These are phyloP conservation scores for Roridomyces roridus DNA, from an alignment of 768 basidiomycete species.

Conservation along the genomic window DNA sequence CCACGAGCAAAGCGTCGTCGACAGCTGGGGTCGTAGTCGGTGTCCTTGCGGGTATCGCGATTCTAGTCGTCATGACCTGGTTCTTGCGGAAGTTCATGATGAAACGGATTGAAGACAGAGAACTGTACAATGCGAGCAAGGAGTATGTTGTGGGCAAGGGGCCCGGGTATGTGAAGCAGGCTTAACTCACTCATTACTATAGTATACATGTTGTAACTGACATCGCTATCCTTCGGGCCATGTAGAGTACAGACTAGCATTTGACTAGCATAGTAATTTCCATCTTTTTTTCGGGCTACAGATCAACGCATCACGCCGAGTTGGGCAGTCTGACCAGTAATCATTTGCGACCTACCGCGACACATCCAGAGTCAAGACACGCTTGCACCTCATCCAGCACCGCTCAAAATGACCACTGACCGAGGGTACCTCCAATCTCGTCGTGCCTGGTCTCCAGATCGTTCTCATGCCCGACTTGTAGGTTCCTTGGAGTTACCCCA, in stretches of 20 bases:
- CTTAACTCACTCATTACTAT: neutral
- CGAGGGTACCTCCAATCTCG: constrained; percentile 37
- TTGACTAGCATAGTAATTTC: too few relatives aligned
- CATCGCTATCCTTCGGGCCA: constrained; percentile 5
- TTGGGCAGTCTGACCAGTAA: too few relatives aligned
- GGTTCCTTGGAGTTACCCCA: constrained; percentile 83
- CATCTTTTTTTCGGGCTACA: too few relatives aligned
- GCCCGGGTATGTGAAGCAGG: constrained; percentile 26
- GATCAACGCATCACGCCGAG: too few relatives aligned
- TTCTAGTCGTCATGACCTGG: constrained; percentile 47
- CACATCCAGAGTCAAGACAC: constrained; percentile 2
- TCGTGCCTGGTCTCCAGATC: neutral
- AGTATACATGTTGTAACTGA: neutral
- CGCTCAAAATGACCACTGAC: constrained; percentile 46
- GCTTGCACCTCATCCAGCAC: neutral
- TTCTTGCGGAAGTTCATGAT: constrained; percentile 57
- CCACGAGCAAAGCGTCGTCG: constrained; percentile 39
- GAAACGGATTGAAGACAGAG: constrained; percentile 32
- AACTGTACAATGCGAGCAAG: constrained; percentile 30
- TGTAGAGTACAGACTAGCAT: neutral
- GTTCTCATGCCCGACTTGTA: constrained; percentile 33
- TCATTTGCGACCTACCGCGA: neutral
- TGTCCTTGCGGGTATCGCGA: constrained; percentile 51
- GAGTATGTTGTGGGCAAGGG: constrained; percentile 1
- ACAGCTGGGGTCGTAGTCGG: constrained; percentile 59